phyloP scores from a whole-genome alignment of 192 early-diverging fungal species.

The Podila minutissima region DNA sequence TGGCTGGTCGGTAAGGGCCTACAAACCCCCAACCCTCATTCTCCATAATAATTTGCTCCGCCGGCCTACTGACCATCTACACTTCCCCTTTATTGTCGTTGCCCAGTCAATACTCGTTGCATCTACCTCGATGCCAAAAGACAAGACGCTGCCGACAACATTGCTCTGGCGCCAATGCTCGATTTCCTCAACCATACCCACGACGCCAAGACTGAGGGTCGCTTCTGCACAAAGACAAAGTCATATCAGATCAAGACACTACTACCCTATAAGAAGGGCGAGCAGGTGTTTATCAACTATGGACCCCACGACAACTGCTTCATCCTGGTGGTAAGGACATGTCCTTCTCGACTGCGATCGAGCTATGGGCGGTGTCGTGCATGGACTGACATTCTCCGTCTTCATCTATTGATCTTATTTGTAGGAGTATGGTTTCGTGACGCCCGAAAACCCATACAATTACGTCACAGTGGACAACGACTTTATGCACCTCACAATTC shows the following conservation, averaged over 20 bases:
- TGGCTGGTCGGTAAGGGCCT: conserved; percentile 66
- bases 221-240: conserved; percentile 56
- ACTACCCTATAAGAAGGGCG: conserved; percentile 64
- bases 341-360: neutral
- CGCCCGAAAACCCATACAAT: conserved; percentile 62
- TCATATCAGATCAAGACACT: conserved; percentile 75
- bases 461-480: conserved; percentile 60
- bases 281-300: conserved; percentile 72
- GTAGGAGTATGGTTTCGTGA: conserved; percentile 67
- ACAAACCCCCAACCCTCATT: neutral
- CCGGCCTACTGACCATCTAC: neutral
- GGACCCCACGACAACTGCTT: conserved; percentile 67
- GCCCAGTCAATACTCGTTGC: conserved; percentile 65
- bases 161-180: conserved; percentile 78
- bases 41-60: neutral
- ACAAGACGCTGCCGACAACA: conserved; percentile 56
- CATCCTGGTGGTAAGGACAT: conserved; percentile 50
- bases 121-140: conserved; percentile 61
- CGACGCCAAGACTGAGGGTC: conserved; percentile 64
- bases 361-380: neutral
- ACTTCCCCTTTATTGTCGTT: no score
- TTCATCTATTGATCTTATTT: neutral
- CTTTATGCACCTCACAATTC: conserved; percentile 47
- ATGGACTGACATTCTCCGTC: neutral
- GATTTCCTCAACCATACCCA: conserved; percentile 81